Evolutionary conservation across 805 yeast species (phyloP).

Genomic region (Cephaloascus fragrans): DNA sequence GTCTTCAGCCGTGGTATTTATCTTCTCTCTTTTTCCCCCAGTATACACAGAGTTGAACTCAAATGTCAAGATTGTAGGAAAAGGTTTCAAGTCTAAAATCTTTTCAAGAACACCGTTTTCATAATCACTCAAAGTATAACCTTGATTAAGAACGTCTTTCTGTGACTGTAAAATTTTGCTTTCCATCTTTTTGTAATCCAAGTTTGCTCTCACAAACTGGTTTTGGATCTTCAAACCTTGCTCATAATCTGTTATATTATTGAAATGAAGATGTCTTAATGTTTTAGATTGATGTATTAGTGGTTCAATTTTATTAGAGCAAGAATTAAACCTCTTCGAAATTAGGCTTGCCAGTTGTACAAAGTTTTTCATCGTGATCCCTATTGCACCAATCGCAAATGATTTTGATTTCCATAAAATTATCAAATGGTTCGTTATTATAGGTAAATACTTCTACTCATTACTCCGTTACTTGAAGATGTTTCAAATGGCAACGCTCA

Average conservation of each 20-base stretch:
- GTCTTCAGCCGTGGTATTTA: constrained; percentile 26
- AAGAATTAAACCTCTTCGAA: too few relatives aligned
- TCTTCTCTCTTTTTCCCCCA: constrained; percentile 78
- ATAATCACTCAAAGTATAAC: constrained; percentile 31
- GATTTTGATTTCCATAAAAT: too few relatives aligned
- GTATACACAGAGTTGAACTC: constrained; percentile 85
- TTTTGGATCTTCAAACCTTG: constrained; percentile 50
- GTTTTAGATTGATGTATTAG: constrained; percentile 22
- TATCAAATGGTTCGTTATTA: too few relatives aligned
- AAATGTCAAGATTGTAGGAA: constrained; percentile 68
- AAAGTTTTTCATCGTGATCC: too few relatives aligned
- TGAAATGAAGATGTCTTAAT: constrained; percentile 30
- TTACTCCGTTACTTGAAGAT: too few relatives aligned
- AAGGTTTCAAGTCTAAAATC: constrained; percentile 38
- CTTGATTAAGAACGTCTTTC: constrained; percentile 25
- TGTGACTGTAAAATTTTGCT: constrained; percentile 34
- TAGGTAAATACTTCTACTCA: too few relatives aligned
- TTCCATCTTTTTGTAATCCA: constrained; percentile 46
- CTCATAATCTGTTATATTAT: constrained; percentile 26
- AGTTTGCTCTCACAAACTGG: constrained; percentile 41
- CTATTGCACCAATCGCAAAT: too few relatives aligned
- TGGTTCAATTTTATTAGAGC: too few relatives aligned
- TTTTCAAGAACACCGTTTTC: constrained; percentile 35
- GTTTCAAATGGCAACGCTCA: too few relatives aligned
- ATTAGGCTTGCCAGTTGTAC: too few relatives aligned